Conservation (phyloP, 805 yeast species). For the Pichia heedii region DNA sequence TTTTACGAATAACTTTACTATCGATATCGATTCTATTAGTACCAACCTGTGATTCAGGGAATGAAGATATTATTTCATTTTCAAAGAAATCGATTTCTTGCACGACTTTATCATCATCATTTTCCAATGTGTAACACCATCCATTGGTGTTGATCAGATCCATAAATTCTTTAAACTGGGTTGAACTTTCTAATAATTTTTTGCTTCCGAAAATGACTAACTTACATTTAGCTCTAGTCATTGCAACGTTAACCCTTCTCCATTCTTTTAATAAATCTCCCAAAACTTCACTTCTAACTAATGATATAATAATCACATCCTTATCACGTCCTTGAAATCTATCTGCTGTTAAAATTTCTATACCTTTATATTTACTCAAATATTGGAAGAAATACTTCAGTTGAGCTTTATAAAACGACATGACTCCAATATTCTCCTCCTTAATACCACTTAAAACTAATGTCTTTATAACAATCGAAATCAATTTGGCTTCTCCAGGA, state of each 20-base stretch:
- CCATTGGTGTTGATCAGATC: slow-evolving; percentile 42
- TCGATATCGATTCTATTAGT: background rate
- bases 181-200: slow-evolving; percentile 44
- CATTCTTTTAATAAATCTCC: slow-evolving; percentile 82
- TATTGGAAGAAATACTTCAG: slow-evolving; percentile 35
- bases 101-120: slow-evolving; percentile 27
- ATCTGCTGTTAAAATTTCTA: slow-evolving; percentile 89
- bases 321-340: slow-evolving; percentile 95
- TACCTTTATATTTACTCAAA: slow-evolving; percentile 25
- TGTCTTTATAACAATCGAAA: slow-evolving; percentile 52
- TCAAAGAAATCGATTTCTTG: slow-evolving; percentile 2
- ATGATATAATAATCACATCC: slow-evolving; percentile 79
- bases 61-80: background rate
- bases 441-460: slow-evolving; percentile 52
- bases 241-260: slow-evolving; percentile 89
- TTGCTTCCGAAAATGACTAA: slow-evolving; percentile 76
- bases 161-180: slow-evolving; percentile 51
- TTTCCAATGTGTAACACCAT: slow-evolving; percentile 59
- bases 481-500: slow-evolving; percentile 58
- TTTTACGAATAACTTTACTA: slow-evolving; percentile 3
- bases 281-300: slow-evolving; percentile 75
- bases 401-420: slow-evolving; percentile 86
- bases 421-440: slow-evolving; percentile 62
- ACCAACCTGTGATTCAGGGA: background rate
- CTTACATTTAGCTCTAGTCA: slow-evolving; percentile 83